Base-by-base conservation (phyloP, 2,329 filamentous ascomycete genomes). In the Colletotrichum cordylinicola region DNA sequence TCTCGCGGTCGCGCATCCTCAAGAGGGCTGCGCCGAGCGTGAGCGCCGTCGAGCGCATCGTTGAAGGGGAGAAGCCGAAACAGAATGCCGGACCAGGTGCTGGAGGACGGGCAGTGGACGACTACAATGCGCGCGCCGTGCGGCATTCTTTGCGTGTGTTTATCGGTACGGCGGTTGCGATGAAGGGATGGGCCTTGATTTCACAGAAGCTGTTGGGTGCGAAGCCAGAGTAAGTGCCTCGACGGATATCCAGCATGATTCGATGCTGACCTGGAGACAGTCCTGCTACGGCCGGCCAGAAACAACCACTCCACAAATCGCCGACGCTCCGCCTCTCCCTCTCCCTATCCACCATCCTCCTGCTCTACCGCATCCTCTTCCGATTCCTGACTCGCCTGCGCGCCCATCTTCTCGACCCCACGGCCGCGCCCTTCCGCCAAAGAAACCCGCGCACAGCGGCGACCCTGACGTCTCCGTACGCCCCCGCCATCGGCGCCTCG, bases 401-500 rank as follows among this genome's bases (percentile, higher is more conserved):
- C 64, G 89, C 91, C 2, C 95, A 95, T 78, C 89, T 99, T 6
- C 91, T 98, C 56, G 93, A 94, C 43, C 91, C 95, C n/a, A 91
- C 95, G 72, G 95, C 96, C 2, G 90, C 91, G 70, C 93, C 95
- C 0, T 98, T 98, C 85, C 91, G 96, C 16, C 88, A 90, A 73
- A 93, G 96, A 70, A 98, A 98, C 81, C 96, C 96, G 1, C 91
- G 91, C 21, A 91, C 96, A 15, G 90, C 94, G 1, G 88, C 88
- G 24, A 91, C 94, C 0, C 88, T 99, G 73, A 98, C 96, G 0
- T 98, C 95, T 3, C 90, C 91, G 12, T 94, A 96, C 82, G 94
- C 96, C 1, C 96, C 96, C 1, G 96, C 96, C 3, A 90, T 98
- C n/a, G 97, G 96, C 13, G 96, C 96, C 8, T 96, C 95, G 80